Evolutionary conservation across 1,284 basidiomycete species (phyloP).

Genomic region (Amylostereum chailletii): DNA sequence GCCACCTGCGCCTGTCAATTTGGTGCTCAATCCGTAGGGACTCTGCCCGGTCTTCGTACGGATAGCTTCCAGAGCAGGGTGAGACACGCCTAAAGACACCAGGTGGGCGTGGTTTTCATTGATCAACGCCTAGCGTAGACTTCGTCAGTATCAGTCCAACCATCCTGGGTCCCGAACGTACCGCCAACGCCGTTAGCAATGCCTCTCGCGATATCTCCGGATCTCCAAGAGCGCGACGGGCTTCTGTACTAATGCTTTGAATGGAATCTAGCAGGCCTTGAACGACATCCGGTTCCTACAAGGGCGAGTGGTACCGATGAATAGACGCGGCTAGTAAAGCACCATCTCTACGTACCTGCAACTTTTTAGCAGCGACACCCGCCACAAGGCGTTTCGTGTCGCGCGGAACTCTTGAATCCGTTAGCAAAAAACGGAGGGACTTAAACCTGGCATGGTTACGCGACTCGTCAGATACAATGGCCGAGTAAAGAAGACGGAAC

Average conservation of each 20-base stretch:
- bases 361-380: conserved; percentile 71
- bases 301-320: conserved; percentile 8
- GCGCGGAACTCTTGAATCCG: conserved; percentile 86
- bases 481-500: conserved; percentile 18
- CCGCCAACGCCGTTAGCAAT: conserved; percentile 53
- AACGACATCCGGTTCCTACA: conserved; percentile 71
- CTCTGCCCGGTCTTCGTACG: conserved; percentile 54
- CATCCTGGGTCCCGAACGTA: conserved; percentile 25
- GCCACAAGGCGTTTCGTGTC: conserved; percentile 95
- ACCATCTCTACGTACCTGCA: conserved; percentile 35
- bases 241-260: conserved; percentile 77
- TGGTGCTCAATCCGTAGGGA: conserved; percentile 79
- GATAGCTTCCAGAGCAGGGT: conserved; percentile 82
- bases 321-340: conserved; percentile 10
- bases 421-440: conserved; percentile 76
- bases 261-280: conserved; percentile 69
- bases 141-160: conserved; percentile 4
- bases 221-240: conserved; percentile 66
- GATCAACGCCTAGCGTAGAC: conserved; percentile 55
- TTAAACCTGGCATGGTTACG: conserved; percentile 40
- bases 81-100: conserved; percentile 86
- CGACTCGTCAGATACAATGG: too few species aligned
- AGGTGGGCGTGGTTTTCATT: conserved; percentile 86
- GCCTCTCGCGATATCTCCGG: conserved; percentile 57
- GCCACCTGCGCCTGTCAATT: conserved; percentile 97